Evolutionary conservation across 192 early-diverging fungal species (phyloP).

Genomic region (Podila epicladia): DNA sequence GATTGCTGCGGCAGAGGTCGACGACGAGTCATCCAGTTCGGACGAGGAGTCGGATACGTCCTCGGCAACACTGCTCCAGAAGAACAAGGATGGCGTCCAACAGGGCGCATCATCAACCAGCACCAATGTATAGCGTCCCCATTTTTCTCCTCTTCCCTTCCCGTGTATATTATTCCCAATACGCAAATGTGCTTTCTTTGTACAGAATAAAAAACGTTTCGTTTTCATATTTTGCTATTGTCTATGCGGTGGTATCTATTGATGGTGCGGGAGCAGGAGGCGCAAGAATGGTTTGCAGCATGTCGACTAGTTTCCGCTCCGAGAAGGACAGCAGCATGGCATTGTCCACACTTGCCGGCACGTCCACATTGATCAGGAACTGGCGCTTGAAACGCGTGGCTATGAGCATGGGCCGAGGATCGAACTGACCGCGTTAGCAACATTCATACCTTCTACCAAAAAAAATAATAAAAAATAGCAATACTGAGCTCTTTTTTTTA

Average conservation of each 20-base stretch:
- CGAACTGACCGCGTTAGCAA: no score
- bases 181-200: no score
- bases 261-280: background rate
- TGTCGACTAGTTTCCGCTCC: conserved; percentile 33
- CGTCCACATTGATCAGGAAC: conserved; percentile 36
- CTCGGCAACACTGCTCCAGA: background rate
- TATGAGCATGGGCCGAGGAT: background rate
- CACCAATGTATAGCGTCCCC: background rate
- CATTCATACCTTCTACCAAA: background rate
- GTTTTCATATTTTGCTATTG: background rate
- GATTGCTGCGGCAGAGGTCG: conserved; percentile 21
- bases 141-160: no score
- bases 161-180: no score
- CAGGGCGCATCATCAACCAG: background rate
- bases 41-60: background rate
- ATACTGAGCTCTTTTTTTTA: no score
- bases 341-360: conserved; percentile 25
- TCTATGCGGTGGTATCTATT: background rate
- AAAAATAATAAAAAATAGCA: no score
- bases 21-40: background rate
- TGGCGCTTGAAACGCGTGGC: conserved; percentile 34
- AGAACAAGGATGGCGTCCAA: background rate
- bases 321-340: conserved; percentile 32
- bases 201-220: no score
- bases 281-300: conserved; percentile 9